Evolutionary conservation across 2,329 filamentous ascomycete species (phyloP), one percentile per base, ranked within the genome.

Genomic region (Fusarium transvaalense): DNA sequence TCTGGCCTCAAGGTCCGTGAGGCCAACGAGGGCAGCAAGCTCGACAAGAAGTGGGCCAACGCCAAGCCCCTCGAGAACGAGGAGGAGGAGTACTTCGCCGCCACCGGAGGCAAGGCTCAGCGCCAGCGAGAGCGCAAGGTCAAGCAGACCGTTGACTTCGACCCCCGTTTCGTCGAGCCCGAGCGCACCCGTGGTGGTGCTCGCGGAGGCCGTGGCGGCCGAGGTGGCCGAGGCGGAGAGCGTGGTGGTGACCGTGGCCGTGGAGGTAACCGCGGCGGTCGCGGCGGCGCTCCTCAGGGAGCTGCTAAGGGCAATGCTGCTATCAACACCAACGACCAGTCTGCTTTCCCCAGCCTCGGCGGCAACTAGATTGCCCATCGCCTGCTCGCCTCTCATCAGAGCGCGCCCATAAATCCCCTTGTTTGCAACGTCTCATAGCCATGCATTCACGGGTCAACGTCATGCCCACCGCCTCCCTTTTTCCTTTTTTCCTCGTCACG

Each of bases 121-220:
- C 92, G 92, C 78, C 89, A 95, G 85, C 93, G 93, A 79, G 91
- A 95, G 86, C 91, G 92, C 84, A 96, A 96, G 89, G 88, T 92
- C 84, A 97, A 97, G 91, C 89, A 92, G 82, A 82, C 92, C 79
- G 80, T 98, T 76, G 93, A 97, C 78, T 92, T 97, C 72, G 94
- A 97, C 82, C 89, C 94, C 84, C 88, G 92, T 78, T 93, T 87
- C 80, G 86, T 92, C 75, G 92, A 95, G 84, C 85, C 87, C 62
- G 86, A 89, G 74, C 88, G 89, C 61, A 80, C 79, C 72, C 81
- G 84, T 67, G 82, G 85, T 76, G 83, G 82, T 70, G 83, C 84
- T 71, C 83, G 86, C 69, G 82, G 83, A 70, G 80, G 80, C 63
- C 80, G 83, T 34, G 72, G 72, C 72, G 84, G 85, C 73, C 82